These are phyloP conservation scores for Heritiera littoralis DNA, from an alignment of 345 rosid genomes.

Conservation along the genomic window DNA sequence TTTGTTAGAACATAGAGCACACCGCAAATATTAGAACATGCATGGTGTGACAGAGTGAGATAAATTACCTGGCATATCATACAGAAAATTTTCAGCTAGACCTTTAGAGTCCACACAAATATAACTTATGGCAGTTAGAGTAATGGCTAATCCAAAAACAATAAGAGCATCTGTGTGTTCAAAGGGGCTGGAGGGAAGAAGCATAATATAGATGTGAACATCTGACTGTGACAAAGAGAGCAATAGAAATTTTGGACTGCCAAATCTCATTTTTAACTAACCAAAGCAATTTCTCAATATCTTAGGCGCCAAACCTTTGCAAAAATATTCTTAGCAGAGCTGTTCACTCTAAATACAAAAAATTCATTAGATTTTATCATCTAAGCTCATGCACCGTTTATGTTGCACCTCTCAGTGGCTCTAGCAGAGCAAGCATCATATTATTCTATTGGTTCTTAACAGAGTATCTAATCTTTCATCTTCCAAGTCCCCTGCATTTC, in stretches of 20 bases:
- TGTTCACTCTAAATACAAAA: not conserved
- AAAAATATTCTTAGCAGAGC: not conserved
- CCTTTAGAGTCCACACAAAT: not conserved
- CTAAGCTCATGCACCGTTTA: not conserved
- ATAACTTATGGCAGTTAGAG: not conserved
- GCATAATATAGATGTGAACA: not conserved
- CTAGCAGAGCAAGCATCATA: constrained; percentile 9
- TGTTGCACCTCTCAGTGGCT: not conserved
- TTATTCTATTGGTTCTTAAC: not conserved
- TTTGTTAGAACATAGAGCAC: not conserved
- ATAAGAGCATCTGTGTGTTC: not conserved
- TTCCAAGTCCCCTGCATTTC: not conserved
- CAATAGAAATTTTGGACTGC: not conserved
- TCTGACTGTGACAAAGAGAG: not conserved
- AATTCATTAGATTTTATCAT: not conserved
- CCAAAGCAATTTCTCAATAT: not conserved
- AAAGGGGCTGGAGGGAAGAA: not conserved
- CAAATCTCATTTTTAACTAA: not conserved
- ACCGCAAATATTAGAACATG: not conserved
- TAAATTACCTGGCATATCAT: not conserved
- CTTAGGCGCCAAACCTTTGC: not conserved
- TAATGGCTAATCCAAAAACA: not conserved
- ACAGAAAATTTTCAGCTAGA: not conserved
- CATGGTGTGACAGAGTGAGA: not conserved
- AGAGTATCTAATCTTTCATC: not conserved